Evolutionary conservation across 257 asterid species (phyloP).

Genomic region (Nicotiana tomentosiformis): DNA sequence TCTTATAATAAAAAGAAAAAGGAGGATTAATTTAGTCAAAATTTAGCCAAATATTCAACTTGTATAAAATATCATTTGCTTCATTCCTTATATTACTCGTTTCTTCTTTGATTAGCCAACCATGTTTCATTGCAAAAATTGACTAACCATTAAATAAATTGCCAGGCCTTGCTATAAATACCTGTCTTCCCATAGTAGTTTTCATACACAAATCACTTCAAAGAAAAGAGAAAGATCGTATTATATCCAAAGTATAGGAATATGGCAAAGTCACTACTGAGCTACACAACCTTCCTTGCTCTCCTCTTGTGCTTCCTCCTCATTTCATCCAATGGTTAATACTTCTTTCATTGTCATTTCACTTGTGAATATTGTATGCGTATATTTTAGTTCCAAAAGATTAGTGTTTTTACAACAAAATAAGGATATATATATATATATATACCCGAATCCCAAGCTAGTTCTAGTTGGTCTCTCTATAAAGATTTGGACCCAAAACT

Average conservation of each 20-base stretch:
- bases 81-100: too few species aligned
- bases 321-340: neutral
- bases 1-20: too few species aligned
- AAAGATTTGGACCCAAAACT: too few species aligned
- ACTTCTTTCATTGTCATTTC: neutral
- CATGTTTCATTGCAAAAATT: neutral
- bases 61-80: too few species aligned
- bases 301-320: constrained; percentile 6
- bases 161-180: neutral
- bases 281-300: neutral
- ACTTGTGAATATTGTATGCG: too few species aligned
- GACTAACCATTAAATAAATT: neutral
- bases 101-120: too few species aligned
- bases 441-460: neutral
- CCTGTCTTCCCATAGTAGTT: neutral
- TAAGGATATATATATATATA: neutral
- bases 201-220: neutral
- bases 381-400: too few species aligned
- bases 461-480: neutral
- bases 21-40: too few species aligned
- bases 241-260: neutral
- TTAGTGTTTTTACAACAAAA: neutral
- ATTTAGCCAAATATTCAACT: too few species aligned
- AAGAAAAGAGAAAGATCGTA: neutral
- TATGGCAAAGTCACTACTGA: neutral